These are phyloP conservation scores for Aspergillus diversus DNA, from an alignment of 495 filamentous ascomycete species.

Conservation along the genomic window DNA sequence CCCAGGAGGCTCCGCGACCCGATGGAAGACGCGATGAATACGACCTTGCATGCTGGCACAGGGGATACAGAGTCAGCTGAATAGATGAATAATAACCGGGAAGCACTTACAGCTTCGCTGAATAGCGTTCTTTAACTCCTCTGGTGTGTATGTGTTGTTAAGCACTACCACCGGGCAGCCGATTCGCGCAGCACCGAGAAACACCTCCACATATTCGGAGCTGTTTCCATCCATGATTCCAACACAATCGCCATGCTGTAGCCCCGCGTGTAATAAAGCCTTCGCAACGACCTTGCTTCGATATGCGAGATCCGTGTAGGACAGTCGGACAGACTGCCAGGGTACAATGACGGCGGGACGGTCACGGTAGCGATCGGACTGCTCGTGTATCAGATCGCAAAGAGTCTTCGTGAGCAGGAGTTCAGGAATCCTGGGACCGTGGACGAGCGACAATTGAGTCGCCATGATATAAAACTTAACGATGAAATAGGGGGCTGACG, in stretches of 20 bases:
- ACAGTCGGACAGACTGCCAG: slow-evolving; percentile 26
- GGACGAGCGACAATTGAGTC: slow-evolving; percentile 19
- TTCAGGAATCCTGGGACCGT: slow-evolving; percentile 22
- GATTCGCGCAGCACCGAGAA: slow-evolving; percentile 27
- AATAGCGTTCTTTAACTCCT: slow-evolving; percentile 28
- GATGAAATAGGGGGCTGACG: neutral
- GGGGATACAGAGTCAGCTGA: neutral
- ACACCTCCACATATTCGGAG: slow-evolving; percentile 31
- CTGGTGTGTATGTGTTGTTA: slow-evolving; percentile 32
- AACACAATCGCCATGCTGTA: slow-evolving; percentile 28
- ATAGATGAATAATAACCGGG: neutral
- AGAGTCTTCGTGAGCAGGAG: slow-evolving; percentile 24
- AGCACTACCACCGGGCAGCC: slow-evolving; percentile 33
- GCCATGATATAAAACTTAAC: neutral
- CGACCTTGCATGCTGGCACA: slow-evolving; percentile 23
- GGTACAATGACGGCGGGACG: slow-evolving; percentile 24
- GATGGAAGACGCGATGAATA: slow-evolving; percentile 23
- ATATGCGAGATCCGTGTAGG: slow-evolving; percentile 27
- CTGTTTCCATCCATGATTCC: slow-evolving; percentile 35
- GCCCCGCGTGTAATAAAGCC: slow-evolving; percentile 25
- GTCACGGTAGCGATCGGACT: slow-evolving; percentile 17
- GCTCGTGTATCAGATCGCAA: slow-evolving; percentile 27
- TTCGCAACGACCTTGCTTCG: slow-evolving; percentile 25
- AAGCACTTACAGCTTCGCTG: slow-evolving; percentile 21
- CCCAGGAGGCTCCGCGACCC: slow-evolving; percentile 12